Evolutionary conservation across 2,329 filamentous ascomycete species (phyloP), one percentile per base, ranked within the genome.

Genomic region (Pseudocercospora eumusae): DNA sequence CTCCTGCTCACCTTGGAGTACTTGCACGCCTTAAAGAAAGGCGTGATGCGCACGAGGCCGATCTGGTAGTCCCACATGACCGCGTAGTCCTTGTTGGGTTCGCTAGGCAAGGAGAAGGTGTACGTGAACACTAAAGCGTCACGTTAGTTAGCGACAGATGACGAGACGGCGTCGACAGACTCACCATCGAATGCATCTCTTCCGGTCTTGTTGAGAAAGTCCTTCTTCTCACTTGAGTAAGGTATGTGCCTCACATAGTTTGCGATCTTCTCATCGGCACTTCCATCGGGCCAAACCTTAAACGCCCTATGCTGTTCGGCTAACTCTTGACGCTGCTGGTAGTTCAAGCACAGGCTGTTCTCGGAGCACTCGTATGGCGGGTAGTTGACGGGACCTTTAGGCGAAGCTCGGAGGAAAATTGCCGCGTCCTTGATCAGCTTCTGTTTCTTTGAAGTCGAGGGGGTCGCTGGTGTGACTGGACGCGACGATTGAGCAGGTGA

Each of bases 1-100:
- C 52, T 36, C 33, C 9, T 23, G 36, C 81, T 73, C 74, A 92
- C 93, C 86, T 99, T 99, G 66, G 88, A 84, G 73, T 93, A 93
- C 66, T 89, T 87, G 74, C 88, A 88, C 68, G 90, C 92, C 76
- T 96, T 96, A 83, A 98, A 98, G 74, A 98, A 91, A 27, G 92
- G 90, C 1, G 93, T 97, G 77, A 96, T 96, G 64, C 93, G 88
- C 65, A 98, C 93, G 28, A 98, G 87, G 8, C 95, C 95, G 64
- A 93, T 86, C 70, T 96, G 93, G 79, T 97, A 97, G 76, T 99
- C 95, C 95, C 95, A 99, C 86, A 97, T 92, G 64, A 98, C 87
- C 0, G 85, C 86, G 55, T 67, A 57, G 6, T 53, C 58, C 23
- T 84, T 81, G 65, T 88, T 63, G 0, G 62, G 83, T 50, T 89